Evolutionary conservation across 2,329 filamentous ascomycete species (phyloP).

Genomic region (Ceratocystis cacaofunesta): DNA sequence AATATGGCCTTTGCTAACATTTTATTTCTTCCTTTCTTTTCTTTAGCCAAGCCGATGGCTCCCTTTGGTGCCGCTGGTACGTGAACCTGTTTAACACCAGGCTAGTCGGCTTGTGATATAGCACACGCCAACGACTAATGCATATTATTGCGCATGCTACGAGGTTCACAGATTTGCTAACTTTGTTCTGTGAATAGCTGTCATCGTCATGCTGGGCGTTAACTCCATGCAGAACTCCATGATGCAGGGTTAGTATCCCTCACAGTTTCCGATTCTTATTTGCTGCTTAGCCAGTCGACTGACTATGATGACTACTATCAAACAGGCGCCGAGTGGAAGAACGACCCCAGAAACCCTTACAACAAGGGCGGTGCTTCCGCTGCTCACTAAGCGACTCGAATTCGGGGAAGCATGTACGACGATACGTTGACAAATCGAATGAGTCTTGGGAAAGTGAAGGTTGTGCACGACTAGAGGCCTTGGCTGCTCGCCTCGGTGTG

Average conservation of each 20-base stretch:
- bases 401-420: background rate
- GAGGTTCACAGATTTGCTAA: slow-evolving; percentile 9
- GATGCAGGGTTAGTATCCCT: slow-evolving; percentile 50
- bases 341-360: slow-evolving; percentile 80
- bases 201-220: slow-evolving; percentile 80
- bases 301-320: background rate
- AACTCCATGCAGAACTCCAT: slow-evolving; percentile 68
- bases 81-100: slow-evolving; percentile 2
- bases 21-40: slow-evolving; percentile 15
- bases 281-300: background rate
- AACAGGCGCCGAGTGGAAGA: slow-evolving; percentile 85
- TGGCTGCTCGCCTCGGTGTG: background rate
- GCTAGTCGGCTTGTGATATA: too few relatives aligned
- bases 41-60: slow-evolving; percentile 70
- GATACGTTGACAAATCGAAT: slow-evolving; percentile 7
- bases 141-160: background rate
- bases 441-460: background rate
- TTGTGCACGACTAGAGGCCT: background rate
- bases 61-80: slow-evolving; percentile 93
- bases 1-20: slow-evolving; percentile 20
- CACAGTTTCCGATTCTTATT: background rate
- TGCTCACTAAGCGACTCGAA: slow-evolving; percentile 28
- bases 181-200: slow-evolving; percentile 37
- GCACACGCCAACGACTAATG: too few relatives aligned
- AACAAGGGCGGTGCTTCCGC: slow-evolving; percentile 28